phyloP scores from a whole-genome alignment of 352 stramenopile species.

The Pythium volutum region DNA sequence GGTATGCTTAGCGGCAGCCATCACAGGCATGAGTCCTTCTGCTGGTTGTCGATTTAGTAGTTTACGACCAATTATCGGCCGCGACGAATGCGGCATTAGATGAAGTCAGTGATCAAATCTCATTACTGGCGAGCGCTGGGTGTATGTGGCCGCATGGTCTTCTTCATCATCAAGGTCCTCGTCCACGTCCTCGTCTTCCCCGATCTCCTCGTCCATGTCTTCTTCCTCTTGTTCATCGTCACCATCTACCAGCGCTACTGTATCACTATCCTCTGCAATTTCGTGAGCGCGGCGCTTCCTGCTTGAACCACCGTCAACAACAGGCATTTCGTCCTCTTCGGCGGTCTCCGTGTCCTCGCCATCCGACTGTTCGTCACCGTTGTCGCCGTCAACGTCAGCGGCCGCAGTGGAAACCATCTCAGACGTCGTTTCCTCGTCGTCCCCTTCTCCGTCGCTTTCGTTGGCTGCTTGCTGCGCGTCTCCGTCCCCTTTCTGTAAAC shows the following conservation, averaged over 20 bases:
- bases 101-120: conserved; percentile 2
- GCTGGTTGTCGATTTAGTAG: conserved; percentile 5
- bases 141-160: not conserved
- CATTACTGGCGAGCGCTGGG: not conserved
- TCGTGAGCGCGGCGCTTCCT: conserved; percentile 4
- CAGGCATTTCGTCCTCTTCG: conserved; percentile 13
- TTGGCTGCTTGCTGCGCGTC: not conserved
- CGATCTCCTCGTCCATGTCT: conserved; percentile 11
- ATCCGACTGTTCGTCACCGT: not conserved
- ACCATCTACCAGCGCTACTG: conserved; percentile 1
- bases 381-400: conserved; percentile 18
- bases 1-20: too few species aligned
- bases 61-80: conserved; percentile 1
- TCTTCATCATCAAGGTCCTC: not conserved
- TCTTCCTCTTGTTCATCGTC: conserved; percentile 16
- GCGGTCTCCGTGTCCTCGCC: conserved; percentile 23
- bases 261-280: conserved; percentile 1
- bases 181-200: conserved; percentile 5
- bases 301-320: not conserved
- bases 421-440: conserved; percentile 21
- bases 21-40: too few species aligned
- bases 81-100: conserved; percentile 5
- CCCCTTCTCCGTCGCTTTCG: conserved; percentile 14
- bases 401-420: conserved; percentile 1
- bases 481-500: conserved; percentile 8